A percentile compares a stretch with the other conserved stretches of the same genome.
Conservation (phyloP, 2,329 filamentous ascomycete genomes). For the Berkeleyomyces rouxiae region DNA sequence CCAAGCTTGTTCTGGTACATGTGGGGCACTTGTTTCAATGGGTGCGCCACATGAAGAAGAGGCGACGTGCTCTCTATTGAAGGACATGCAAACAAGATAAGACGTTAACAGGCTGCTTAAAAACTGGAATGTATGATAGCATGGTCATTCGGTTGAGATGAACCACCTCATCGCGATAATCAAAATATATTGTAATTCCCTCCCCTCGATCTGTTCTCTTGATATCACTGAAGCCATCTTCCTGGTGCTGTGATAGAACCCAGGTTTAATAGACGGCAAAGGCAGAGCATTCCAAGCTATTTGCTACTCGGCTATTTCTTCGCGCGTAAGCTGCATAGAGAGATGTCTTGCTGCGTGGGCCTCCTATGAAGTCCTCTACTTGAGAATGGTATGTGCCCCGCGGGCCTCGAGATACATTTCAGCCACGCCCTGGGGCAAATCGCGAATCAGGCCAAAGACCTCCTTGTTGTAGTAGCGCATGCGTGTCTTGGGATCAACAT, state of each 20-base stretch:
- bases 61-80: too few species aligned
- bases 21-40: too few species aligned
- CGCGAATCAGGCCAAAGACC: constrained; percentile 70
- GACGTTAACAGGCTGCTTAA: too few species aligned
- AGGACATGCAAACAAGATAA: too few species aligned
- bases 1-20: too few species aligned
- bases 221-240: background rate
- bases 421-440: constrained; percentile 61
- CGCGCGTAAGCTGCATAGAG: background rate
- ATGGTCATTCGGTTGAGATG: too few species aligned
- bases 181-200: too few species aligned
- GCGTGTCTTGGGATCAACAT: constrained; percentile 87
- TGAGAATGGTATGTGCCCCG: constrained; percentile 83
- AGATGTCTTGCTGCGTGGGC: background rate
- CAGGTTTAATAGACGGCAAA: background rate
- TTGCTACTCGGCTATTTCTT: too few species aligned
- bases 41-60: too few species aligned
- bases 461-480: constrained; percentile 87
- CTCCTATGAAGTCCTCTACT: constrained; percentile 33
- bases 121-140: too few species aligned
- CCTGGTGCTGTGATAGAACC: constrained; percentile 10
- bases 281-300: background rate
- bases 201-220: too few species aligned
- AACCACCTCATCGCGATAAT: too few species aligned
- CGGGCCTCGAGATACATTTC: constrained; percentile 82